Conservation (phyloP, 768 basidiomycete genomes). For the Rhodotorula taiwanensis region DNA sequence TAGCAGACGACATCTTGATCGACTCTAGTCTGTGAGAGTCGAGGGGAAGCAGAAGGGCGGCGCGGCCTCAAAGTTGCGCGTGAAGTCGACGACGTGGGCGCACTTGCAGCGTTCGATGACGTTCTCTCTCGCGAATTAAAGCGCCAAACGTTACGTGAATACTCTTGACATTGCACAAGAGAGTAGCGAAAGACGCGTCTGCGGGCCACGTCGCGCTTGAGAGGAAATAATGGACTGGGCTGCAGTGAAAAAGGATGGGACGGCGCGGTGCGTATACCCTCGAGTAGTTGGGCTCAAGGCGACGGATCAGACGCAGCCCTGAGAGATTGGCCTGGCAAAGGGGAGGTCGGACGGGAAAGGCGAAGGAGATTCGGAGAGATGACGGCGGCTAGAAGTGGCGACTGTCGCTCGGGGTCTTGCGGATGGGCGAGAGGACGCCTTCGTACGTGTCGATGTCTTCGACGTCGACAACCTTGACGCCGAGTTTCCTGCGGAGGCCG, state of each 20-base stretch:
- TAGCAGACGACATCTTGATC: constrained; percentile 6
- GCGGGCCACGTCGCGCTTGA: too few species aligned
- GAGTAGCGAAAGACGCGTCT: too few species aligned
- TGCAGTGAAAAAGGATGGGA: too few species aligned
- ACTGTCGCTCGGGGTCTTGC: neutral
- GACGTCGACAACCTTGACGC: constrained; percentile 19
- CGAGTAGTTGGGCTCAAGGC: too few species aligned
- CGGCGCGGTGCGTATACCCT: too few species aligned
- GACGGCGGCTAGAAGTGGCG: constrained; percentile 3
- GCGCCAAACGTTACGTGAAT: too few species aligned
- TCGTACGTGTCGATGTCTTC: constrained; percentile 22
- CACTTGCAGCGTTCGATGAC: neutral
- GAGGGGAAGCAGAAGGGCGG: neutral
- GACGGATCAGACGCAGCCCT: neutral
- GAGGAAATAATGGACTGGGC: too few species aligned
- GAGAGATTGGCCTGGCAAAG: too few species aligned
- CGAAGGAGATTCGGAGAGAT: neutral
- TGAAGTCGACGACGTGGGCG: neutral
- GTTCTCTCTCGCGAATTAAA: neutral
- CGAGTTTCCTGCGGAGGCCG: constrained; percentile 33
- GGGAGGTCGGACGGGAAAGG: neutral
- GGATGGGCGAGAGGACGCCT: constrained; percentile 8
- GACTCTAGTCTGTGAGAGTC: neutral
- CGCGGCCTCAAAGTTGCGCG: neutral
- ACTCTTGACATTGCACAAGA: too few species aligned